These are phyloP conservation scores for Plasmopara muralis DNA, from an alignment of 352 stramenopile species.

Conservation along the genomic window DNA sequence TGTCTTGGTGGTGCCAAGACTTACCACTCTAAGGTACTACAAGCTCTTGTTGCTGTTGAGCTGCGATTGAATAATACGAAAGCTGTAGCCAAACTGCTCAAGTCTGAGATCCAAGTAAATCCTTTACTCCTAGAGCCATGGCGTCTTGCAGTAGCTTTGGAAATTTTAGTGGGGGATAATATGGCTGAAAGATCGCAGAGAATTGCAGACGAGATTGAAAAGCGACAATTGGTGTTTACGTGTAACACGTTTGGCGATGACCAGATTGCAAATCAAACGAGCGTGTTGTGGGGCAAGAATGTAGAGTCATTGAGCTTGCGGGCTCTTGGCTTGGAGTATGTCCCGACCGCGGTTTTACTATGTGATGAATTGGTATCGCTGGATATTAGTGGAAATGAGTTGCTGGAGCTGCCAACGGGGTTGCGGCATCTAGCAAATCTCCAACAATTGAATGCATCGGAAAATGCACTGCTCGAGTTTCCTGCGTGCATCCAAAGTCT, in stretches of 20 bases:
- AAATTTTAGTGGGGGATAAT: constrained; percentile 49
- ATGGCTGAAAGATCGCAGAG: constrained; percentile 14
- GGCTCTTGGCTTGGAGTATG: constrained; percentile 18
- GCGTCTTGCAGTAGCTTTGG: constrained; percentile 40
- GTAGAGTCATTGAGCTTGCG: constrained; percentile 15
- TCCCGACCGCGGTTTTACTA: constrained; percentile 37
- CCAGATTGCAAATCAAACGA: constrained; percentile 2
- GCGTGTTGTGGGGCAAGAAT: neutral
- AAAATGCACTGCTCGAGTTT: constrained; percentile 46
- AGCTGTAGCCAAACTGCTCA: constrained; percentile 29
- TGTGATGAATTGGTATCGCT: constrained; percentile 28
- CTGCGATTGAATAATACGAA: constrained; percentile 37
- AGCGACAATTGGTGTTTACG: constrained; percentile 26
- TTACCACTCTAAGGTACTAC: constrained; percentile 25
- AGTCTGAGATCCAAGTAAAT: constrained; percentile 27
- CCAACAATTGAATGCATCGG: constrained; percentile 40
- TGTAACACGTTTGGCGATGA: constrained; percentile 31
- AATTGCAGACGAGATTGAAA: constrained; percentile 29
- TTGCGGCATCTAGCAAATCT: constrained; percentile 35
- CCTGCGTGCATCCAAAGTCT: constrained; percentile 27
- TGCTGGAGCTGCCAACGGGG: constrained; percentile 34
- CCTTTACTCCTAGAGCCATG: constrained; percentile 38
- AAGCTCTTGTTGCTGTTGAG: constrained; percentile 36
- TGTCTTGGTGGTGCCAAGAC: constrained; percentile 27
- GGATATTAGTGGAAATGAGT: constrained; percentile 44